Evolutionary conservation across 495 filamentous ascomycete genomes (phyloP), one percentile per base, ranked within the genome.

Genomic region (Tuber melanosporum): DNA sequence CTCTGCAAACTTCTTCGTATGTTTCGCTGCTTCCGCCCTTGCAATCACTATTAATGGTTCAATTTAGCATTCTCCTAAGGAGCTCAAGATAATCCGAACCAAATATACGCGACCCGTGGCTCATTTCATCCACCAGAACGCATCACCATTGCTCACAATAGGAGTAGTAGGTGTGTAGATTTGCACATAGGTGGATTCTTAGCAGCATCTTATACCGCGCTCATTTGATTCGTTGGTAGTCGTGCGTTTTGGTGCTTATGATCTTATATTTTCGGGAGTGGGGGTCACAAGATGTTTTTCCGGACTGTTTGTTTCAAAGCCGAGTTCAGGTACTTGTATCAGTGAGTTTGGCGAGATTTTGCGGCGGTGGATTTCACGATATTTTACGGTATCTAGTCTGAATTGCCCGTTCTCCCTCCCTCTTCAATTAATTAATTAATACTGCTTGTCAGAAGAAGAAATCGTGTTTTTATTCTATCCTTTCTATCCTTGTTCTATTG

Each of bases 81-180:
- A 93, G 88, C 86, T 99, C 83, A 98, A 97, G 89, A 89, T 92
- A 80, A 91, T 98, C 84, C 88, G 92, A 85, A 95, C 95, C 78
- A 99, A 99, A 88, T 99, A 87, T 86, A 84, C 15, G 57, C 12
- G 39, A 47, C 70, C 20, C 45, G 36, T 22, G 57, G 26, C 57
- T 71, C 57, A 66, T 32, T 32, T 36, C 14, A 32, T 17, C 32
- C 57, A 45, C 45, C 62, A 14, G 36, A 36, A 12, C n/a, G 46
- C 22, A 71, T 52, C 45, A 52, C 39, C 43, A 2, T 57, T 43
- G 41, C 71, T 15, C 9, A 22, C 44, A 44, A 77, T 10, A 52
- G 46, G 44, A 39, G 71, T 41, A 36, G 15, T 9, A 32, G 57
- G 57, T 22, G 66, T 41, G 71, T 62, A 71, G 74, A 71, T 71